Evolutionary conservation across 2,329 filamentous ascomycete species (phyloP), one percentile per base, ranked within the genome.

Genomic region (Penicillium sp.): DNA sequence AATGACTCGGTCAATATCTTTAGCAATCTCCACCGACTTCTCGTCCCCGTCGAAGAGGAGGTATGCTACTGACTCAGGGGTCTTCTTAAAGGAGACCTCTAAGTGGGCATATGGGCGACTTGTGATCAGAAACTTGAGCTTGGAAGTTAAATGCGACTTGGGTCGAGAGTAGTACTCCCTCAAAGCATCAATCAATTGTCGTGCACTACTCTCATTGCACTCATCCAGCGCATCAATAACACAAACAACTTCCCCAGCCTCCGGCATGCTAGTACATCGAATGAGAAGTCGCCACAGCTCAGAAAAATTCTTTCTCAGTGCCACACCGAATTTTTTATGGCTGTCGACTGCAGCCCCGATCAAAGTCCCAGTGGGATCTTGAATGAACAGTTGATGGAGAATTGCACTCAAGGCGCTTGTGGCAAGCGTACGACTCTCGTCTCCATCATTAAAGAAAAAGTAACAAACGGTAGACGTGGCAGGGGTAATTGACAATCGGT

Each of bases 391-490:
- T 39, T 39, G 35, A 39, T 39, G 35, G 11, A 39, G 35, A 19
- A 39, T 39, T 39, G 35, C 35, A 39, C 35, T 39, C 35, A 39
- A 39, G n/a, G 35, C 35, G 35, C 11, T 39, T 19, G 35, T 29
- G 35, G 33, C 57, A 52, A 55, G 41, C 48, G 55, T 67, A 1
- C 64, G 68, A 10, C 56, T 51, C 22, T 66, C 55, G 11, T 64
- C 61, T 16, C 65, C 68, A 41, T 71, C 68, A 46, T 74, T 71
- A 59, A 74, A 76, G 54, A 75, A 75, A 62, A 73, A 74, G 49
- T 74, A 68, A 51, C 70, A 73, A 33, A 71, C 57, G 3, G 53
- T 70, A 4, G 66, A 58, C 0, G 63, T 62, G 8, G 59, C 61
- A 16, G 51, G 44, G n/a, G 45, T 68, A 16, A 57, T 58, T 1